Conservation (phyloP, 129 eudicot species). For the Artemisia tridentata region DNA sequence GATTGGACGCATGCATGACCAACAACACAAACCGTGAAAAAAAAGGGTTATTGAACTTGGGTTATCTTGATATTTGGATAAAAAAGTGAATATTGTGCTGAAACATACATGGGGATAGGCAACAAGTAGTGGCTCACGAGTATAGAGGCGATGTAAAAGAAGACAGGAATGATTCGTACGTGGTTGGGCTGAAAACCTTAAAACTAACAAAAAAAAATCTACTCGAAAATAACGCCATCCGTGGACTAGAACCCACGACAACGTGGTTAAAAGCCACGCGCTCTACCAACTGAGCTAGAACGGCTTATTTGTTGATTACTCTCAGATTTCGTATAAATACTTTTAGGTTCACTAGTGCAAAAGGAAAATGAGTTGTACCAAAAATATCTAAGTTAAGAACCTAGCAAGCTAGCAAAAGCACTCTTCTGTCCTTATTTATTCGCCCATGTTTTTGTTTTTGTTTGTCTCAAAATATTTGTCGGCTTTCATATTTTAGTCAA, state of each 20-base stretch:
- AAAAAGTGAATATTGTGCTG: too few species aligned
- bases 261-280: slow-evolving; percentile 99
- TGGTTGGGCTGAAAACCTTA: background rate
- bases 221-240: slow-evolving; percentile 25
- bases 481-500: too few species aligned
- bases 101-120: background rate
- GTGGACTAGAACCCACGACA: slow-evolving; percentile 99
- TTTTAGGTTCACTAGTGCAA: too few species aligned
- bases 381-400: too few species aligned
- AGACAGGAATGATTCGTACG: background rate
- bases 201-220: background rate
- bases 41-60: background rate
- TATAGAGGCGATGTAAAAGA: slow-evolving; percentile 1
- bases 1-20: too few species aligned
- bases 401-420: too few species aligned
- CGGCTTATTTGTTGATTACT: background rate
- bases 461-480: too few species aligned
- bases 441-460: too few species aligned
- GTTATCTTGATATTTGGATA: background rate
- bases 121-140: background rate
- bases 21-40: too few species aligned
- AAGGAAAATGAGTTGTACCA: too few species aligned
- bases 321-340: background rate
- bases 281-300: slow-evolving; percentile 90
- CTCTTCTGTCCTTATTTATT: too few species aligned